Evolutionary conservation across 2,329 filamentous ascomycete genomes (phyloP).

Genomic region (Emergomyces africanus): DNA sequence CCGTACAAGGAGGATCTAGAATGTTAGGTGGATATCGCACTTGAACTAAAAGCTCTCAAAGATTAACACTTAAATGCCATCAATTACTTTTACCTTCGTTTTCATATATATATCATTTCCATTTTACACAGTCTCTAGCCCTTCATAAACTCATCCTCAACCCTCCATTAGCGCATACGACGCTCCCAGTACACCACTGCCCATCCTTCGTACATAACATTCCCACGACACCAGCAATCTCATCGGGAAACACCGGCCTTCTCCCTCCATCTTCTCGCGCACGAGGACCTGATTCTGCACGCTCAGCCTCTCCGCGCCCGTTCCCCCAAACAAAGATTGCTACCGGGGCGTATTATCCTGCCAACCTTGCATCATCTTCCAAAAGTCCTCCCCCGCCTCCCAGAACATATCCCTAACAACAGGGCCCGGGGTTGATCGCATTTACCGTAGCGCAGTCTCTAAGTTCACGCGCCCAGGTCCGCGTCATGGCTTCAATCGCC

Average conservation of each 20-base stretch:
- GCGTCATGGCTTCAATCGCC: slow-evolving; percentile 55
- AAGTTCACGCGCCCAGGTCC: slow-evolving; percentile 53
- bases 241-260: slow-evolving; percentile 51
- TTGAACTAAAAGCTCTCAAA: no score
- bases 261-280: slow-evolving; percentile 42
- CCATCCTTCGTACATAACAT: slow-evolving; percentile 62
- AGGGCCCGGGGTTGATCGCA: slow-evolving; percentile 53
- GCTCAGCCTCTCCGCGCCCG: slow-evolving; percentile 41
- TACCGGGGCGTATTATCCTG: slow-evolving; percentile 52
- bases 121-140: background rate
- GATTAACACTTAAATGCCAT: no score
- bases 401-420: slow-evolving; percentile 56
- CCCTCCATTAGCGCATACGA: slow-evolving; percentile 69
- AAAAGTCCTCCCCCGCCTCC: slow-evolving; percentile 44
- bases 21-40: no score
- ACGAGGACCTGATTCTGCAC: slow-evolving; percentile 51
- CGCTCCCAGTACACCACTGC: slow-evolving; percentile 67
- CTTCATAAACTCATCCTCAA: slow-evolving; percentile 42
- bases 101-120: background rate
- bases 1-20: no score
- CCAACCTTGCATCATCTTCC: slow-evolving; percentile 46
- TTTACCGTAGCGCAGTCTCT: slow-evolving; percentile 52
- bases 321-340: slow-evolving; percentile 37
- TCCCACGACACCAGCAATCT: slow-evolving; percentile 63
- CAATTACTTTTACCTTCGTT: no score